Conservation (phyloP, 1,139 yeast species). For the Protomyces macrosporus region DNA sequence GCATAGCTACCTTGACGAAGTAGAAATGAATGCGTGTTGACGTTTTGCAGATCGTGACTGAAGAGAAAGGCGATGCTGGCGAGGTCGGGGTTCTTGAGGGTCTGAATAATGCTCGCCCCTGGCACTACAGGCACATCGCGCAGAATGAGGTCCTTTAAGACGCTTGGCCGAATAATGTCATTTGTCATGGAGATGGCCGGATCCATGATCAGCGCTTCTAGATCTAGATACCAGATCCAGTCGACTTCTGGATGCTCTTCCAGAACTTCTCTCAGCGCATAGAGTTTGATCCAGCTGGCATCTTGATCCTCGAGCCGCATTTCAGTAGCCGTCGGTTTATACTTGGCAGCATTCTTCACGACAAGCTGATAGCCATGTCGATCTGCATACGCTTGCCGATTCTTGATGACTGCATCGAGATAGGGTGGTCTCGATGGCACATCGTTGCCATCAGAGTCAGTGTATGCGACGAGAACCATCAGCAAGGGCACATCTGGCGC, state of each 20-base stretch:
- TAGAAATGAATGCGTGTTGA: slow-evolving; percentile 65
- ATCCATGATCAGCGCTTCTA: slow-evolving; percentile 63
- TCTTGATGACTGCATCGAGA: slow-evolving; percentile 63
- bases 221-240: slow-evolving; percentile 79
- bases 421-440: slow-evolving; percentile 41
- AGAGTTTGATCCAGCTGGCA: slow-evolving; percentile 55
- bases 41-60: slow-evolving; percentile 57
- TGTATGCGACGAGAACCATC: slow-evolving; percentile 76
- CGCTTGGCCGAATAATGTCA: slow-evolving; percentile 52
- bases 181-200: slow-evolving; percentile 53
- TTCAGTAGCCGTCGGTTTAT: slow-evolving; percentile 27
- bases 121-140: slow-evolving; percentile 66
- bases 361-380: slow-evolving; percentile 43
- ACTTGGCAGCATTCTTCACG: background rate
- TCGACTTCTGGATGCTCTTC: slow-evolving; percentile 78
- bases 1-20: slow-evolving; percentile 61
- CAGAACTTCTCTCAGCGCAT: slow-evolving; percentile 70
- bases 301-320: background rate
- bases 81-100: slow-evolving; percentile 58
- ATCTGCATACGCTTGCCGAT: slow-evolving; percentile 78
- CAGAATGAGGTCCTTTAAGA: slow-evolving; percentile 54
- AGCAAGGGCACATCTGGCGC: slow-evolving; percentile 54
- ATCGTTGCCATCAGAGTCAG: slow-evolving; percentile 51
- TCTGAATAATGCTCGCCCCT: slow-evolving; percentile 62
- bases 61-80: slow-evolving; percentile 53